These are phyloP conservation scores for Daldinia concentrica DNA, from an alignment of 495 filamentous ascomycete species.

Conservation along the genomic window DNA sequence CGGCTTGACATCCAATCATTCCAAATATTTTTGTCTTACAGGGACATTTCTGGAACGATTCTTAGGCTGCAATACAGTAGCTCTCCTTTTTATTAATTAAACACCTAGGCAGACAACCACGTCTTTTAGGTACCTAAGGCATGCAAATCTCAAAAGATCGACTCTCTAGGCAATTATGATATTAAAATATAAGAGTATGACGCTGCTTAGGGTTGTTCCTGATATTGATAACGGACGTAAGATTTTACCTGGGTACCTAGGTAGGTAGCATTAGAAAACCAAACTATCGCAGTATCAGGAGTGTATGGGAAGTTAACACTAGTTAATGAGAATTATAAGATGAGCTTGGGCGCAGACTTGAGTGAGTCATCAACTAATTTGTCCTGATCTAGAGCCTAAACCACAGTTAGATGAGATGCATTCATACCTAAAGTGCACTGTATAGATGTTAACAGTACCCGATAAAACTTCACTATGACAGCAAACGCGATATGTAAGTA, in stretches of 20 bases:
- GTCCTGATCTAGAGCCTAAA: not conserved
- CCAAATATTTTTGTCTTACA: constrained; percentile 24
- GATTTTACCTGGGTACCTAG: no score
- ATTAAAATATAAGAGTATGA: no score
- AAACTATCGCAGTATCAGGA: no score
- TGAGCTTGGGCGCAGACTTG: not conserved
- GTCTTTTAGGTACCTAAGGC: not conserved
- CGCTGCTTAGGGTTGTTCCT: no score
- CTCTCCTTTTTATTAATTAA: constrained; percentile 12
- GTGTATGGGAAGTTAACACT: no score
- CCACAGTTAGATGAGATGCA: not conserved
- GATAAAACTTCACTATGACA: no score
- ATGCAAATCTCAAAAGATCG: not conserved
- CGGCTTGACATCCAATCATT: constrained; percentile 30
- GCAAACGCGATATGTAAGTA: no score
- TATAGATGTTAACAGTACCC: not conserved
- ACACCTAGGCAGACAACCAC: not conserved
- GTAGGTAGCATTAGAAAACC: no score
- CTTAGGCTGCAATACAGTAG: not conserved
- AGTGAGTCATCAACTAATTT: not conserved
- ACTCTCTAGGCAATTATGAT: not conserved
- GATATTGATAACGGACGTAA: not conserved
- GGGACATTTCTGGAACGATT: not conserved
- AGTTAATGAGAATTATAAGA: not conserved
- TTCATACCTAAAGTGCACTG: not conserved